Evolutionary conservation across 805 yeast genomes (phyloP).

Genomic region (Lachancea sp.): DNA sequence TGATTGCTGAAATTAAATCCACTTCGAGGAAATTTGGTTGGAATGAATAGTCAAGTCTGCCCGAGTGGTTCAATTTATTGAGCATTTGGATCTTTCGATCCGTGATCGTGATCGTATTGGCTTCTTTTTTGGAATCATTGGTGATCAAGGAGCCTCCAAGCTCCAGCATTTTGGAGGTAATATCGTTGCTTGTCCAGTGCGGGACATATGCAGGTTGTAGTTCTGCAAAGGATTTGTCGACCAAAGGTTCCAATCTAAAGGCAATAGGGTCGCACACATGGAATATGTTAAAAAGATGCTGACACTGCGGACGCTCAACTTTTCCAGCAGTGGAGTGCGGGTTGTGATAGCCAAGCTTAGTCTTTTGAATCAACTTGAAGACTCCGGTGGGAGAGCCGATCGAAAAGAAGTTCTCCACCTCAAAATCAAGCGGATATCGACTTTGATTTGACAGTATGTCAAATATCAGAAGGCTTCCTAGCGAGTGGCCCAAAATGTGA

Average conservation of each 20-base stretch:
- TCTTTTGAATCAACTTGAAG: slow-evolving; percentile 65
- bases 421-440: slow-evolving; percentile 49
- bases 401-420: slow-evolving; percentile 68
- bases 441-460: slow-evolving; percentile 58
- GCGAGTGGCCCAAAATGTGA: slow-evolving; percentile 82
- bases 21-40: slow-evolving; percentile 76
- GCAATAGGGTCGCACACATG: slow-evolving; percentile 92
- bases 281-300: slow-evolving; percentile 71
- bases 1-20: slow-evolving; percentile 70
- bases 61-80: slow-evolving; percentile 53
- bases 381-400: slow-evolving; percentile 91
- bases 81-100: slow-evolving; percentile 36
- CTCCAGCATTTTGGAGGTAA: slow-evolving; percentile 27
- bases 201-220: slow-evolving; percentile 25
- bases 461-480: slow-evolving; percentile 80
- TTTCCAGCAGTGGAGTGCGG: slow-evolving; percentile 10
- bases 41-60: slow-evolving; percentile 75
- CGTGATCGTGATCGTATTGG: slow-evolving; percentile 20
- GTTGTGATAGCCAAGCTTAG: slow-evolving; percentile 39
- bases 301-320: slow-evolving; percentile 45
- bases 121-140: slow-evolving; percentile 16
- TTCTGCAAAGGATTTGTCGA: slow-evolving; percentile 30
- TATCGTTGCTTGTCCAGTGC: slow-evolving; percentile 23
- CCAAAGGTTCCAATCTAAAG: slow-evolving; percentile 81
- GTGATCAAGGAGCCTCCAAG: slow-evolving; percentile 20